Conservation (phyloP, 2,329 filamentous ascomycete species). For the Sphaerulina vaccinii region DNA sequence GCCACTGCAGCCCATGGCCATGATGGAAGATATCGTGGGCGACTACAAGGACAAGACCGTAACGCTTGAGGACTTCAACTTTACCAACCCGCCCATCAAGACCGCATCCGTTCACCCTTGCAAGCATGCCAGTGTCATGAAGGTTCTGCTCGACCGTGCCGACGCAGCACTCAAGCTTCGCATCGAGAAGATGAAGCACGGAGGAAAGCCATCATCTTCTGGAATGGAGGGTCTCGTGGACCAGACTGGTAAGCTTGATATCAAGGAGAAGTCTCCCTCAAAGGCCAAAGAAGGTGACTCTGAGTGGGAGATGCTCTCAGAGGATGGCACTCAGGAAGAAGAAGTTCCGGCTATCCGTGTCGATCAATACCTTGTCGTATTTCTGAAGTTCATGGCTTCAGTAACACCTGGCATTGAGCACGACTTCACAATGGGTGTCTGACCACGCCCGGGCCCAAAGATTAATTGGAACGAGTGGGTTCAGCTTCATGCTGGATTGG, state of each 20-base stretch:
- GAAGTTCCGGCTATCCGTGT: conserved; percentile 80
- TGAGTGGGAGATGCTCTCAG: conserved; percentile 62
- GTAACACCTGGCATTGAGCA: conserved; percentile 97
- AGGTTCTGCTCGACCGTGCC: conserved; percentile 89
- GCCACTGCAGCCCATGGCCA: conserved; percentile 75
- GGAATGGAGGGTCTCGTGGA: conserved; percentile 87
- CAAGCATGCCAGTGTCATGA: conserved; percentile 98
- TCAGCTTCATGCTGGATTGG: conserved; percentile 29
- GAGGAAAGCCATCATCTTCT: conserved; percentile 49
- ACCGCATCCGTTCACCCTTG: conserved; percentile 97
- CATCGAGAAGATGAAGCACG: conserved; percentile 70
- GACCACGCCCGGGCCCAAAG: conserved; percentile 35
- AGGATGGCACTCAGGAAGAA: conserved; percentile 57
- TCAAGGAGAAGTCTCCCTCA: conserved; percentile 54
- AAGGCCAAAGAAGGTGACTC: conserved; percentile 50
- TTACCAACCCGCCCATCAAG: conserved; percentile 86
- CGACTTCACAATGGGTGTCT: conserved; percentile 96
- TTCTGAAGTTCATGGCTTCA: conserved; percentile 70
- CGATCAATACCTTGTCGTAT: conserved; percentile 86
- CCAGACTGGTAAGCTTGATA: conserved; percentile 60
- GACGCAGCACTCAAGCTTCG: conserved; percentile 89
- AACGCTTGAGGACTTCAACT: conserved; percentile 94
- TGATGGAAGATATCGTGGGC: conserved; percentile 96
- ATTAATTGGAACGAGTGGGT: conserved; percentile 24
- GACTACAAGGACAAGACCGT: conserved; percentile 99